These are phyloP conservation scores for Aquilaria malaccensis DNA, from an alignment of 345 rosid species.

Conservation along the genomic window DNA sequence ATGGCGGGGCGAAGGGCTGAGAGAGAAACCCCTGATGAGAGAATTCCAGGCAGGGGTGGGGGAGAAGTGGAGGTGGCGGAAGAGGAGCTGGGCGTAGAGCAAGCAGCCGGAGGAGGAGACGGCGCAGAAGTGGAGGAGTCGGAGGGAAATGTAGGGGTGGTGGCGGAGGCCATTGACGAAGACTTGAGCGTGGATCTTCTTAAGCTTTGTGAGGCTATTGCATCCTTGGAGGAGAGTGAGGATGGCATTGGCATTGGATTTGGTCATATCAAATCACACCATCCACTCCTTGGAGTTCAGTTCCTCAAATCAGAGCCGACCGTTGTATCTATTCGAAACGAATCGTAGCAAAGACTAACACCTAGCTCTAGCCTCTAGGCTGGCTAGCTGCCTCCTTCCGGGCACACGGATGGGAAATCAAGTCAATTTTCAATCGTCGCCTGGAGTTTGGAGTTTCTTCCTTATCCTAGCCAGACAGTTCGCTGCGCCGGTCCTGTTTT, in stretches of 20 bases:
- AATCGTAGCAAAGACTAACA: too few species aligned
- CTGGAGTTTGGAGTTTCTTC: too few species aligned
- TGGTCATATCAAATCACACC: not conserved
- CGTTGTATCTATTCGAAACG: too few species aligned
- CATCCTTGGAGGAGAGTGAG: constrained; percentile 22
- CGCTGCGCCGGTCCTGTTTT: too few species aligned
- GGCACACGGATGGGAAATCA: too few species aligned
- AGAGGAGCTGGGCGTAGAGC: constrained; percentile 17
- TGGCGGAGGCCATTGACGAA: constrained; percentile 23
- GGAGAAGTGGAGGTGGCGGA: constrained; percentile 22
- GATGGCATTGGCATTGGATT: constrained; percentile 11
- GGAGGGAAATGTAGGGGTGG: constrained; percentile 23
- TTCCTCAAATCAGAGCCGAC: too few species aligned
- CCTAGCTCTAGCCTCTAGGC: too few species aligned
- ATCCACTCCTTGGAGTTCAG: not conserved
- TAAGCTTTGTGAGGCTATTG: constrained; percentile 19
- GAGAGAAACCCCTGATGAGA: constrained; percentile 28
- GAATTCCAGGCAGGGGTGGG: constrained; percentile 32
- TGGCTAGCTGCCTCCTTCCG: too few species aligned
- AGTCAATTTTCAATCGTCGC: too few species aligned
- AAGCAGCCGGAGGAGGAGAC: constrained; percentile 23
- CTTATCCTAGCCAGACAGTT: too few species aligned
- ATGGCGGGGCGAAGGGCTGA: constrained; percentile 25
- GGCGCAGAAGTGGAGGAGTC: constrained; percentile 23
- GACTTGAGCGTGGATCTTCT: constrained; percentile 21